Evolutionary conservation across 306 rosid species (phyloP).

Genomic region (Prunus campanulata): DNA sequence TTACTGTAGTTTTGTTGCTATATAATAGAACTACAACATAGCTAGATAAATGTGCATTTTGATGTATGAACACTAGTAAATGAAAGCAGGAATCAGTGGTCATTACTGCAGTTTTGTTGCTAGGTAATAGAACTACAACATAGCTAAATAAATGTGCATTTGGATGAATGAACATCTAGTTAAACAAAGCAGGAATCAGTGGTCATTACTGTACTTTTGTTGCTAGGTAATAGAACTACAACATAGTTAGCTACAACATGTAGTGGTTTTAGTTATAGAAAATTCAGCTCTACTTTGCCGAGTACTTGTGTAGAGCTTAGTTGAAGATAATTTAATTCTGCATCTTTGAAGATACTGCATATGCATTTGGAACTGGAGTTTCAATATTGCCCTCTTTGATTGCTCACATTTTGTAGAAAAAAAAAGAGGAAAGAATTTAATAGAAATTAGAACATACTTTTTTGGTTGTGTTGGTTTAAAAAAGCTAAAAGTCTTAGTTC

Average conservation of each 20-base stretch:
- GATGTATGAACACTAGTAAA: not conserved
- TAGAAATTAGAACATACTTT: not conserved
- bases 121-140: too few species aligned
- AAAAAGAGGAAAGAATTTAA: not conserved
- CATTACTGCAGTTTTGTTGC: too few species aligned
- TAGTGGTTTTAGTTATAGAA: not conserved
- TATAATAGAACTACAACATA: too few species aligned
- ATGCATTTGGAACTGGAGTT: conserved; percentile 2
- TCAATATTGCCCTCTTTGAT: not conserved
- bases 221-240: too few species aligned
- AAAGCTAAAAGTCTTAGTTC: not conserved
- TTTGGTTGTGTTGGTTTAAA: not conserved
- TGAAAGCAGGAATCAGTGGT: too few species aligned
- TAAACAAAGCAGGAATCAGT: too few species aligned
- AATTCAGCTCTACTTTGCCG: not conserved
- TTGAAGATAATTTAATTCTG: not conserved
- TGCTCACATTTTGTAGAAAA: not conserved
- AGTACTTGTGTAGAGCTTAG: not conserved
- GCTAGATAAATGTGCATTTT: not conserved
- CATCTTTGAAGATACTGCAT: not conserved
- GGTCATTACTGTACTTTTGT: too few species aligned
- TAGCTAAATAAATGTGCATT: too few species aligned
- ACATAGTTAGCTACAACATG: too few species aligned
- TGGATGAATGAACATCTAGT: too few species aligned
- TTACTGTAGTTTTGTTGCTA: too few species aligned